These are phyloP conservation scores for Thraustochytrium striatum DNA, from an alignment of 352 stramenopile species.

Conservation along the genomic window DNA sequence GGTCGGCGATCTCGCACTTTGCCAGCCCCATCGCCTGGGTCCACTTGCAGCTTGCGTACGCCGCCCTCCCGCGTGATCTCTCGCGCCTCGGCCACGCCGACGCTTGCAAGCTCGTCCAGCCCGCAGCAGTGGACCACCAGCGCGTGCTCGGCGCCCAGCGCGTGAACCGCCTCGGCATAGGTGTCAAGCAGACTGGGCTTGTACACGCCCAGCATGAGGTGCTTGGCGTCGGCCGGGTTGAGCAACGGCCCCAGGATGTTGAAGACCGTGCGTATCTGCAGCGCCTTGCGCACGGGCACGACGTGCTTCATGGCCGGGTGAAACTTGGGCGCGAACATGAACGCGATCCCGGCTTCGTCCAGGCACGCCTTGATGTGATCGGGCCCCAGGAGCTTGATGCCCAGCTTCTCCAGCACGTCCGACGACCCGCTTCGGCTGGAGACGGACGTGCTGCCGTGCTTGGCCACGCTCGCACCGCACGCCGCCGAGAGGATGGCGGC, in stretches of 20 bases:
- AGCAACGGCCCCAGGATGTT: slow-evolving; percentile 97
- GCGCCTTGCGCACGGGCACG: slow-evolving; percentile 84
- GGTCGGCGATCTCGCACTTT: slow-evolving; percentile 81
- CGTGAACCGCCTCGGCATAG: slow-evolving; percentile 69
- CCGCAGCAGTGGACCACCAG: slow-evolving; percentile 95
- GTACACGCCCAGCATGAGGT: slow-evolving; percentile 97
- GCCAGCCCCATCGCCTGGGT: slow-evolving; percentile 79
- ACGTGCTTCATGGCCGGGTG: slow-evolving; percentile 93
- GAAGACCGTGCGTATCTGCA: slow-evolving; percentile 92
- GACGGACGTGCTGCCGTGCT: slow-evolving; percentile 94
- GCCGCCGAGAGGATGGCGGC: slow-evolving; percentile 87
- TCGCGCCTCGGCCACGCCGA: slow-evolving; percentile 62
- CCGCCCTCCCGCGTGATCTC: slow-evolving; percentile 37
- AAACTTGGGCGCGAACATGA: slow-evolving; percentile 95
- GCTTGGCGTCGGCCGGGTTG: slow-evolving; percentile 89
- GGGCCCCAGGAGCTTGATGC: slow-evolving; percentile 87
- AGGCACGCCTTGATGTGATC: slow-evolving; percentile 85
- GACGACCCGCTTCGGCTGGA: slow-evolving; percentile 88
- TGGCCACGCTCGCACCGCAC: slow-evolving; percentile 86
- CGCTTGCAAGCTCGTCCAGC: slow-evolving; percentile 96
- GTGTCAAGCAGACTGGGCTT: slow-evolving; percentile 80
- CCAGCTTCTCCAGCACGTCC: slow-evolving; percentile 93
- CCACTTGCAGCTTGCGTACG: slow-evolving; percentile 59
- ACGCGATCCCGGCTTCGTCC: slow-evolving; percentile 82
- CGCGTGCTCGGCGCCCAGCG: slow-evolving; percentile 90